phyloP scores from a whole-genome alignment of 2,329 filamentous ascomycete genomes.

The Aspergillus puulaauensis region DNA sequence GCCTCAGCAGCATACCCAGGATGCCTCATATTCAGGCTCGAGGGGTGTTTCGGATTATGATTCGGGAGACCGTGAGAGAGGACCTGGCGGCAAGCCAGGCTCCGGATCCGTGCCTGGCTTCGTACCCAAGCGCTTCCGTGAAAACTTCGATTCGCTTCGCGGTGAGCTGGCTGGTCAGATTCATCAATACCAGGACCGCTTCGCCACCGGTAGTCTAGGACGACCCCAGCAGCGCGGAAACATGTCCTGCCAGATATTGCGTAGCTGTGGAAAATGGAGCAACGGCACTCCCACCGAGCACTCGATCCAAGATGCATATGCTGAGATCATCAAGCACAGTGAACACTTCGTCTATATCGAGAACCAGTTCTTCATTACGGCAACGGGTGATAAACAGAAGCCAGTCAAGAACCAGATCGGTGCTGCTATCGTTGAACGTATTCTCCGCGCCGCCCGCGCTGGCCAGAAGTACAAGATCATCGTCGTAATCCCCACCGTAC shows the following conservation, averaged over 20 bases:
- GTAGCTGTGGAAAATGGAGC: slow-evolving; percentile 95
- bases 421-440: slow-evolving; percentile 86
- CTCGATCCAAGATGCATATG: slow-evolving; percentile 83
- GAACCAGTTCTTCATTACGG: slow-evolving; percentile 98
- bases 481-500: slow-evolving; percentile 83
- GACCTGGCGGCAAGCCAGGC: slow-evolving; percentile 6
- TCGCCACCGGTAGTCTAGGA: slow-evolving; percentile 20
- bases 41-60: slow-evolving; percentile 36
- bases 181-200: slow-evolving; percentile 44
- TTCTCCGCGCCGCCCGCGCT: slow-evolving; percentile 76
- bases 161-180: slow-evolving; percentile 43
- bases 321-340: slow-evolving; percentile 79
- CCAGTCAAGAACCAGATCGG: slow-evolving; percentile 90
- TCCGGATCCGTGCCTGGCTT: slow-evolving; percentile 14
- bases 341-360: slow-evolving; percentile 96
- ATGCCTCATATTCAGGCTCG: slow-evolving; percentile 29
- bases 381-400: slow-evolving; percentile 79
- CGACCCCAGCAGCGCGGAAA: slow-evolving; percentile 28
- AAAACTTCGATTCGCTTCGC: slow-evolving; percentile 40
- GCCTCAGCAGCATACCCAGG: slow-evolving; percentile 25
- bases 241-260: slow-evolving; percentile 52
- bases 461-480: slow-evolving; percentile 87
- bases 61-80: slow-evolving; percentile 35
- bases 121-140: slow-evolving; percentile 35
- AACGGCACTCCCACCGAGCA: slow-evolving; percentile 81